phyloP scores from a whole-genome alignment of 2,329 filamentous ascomycete species.

The Didymella exigua region DNA sequence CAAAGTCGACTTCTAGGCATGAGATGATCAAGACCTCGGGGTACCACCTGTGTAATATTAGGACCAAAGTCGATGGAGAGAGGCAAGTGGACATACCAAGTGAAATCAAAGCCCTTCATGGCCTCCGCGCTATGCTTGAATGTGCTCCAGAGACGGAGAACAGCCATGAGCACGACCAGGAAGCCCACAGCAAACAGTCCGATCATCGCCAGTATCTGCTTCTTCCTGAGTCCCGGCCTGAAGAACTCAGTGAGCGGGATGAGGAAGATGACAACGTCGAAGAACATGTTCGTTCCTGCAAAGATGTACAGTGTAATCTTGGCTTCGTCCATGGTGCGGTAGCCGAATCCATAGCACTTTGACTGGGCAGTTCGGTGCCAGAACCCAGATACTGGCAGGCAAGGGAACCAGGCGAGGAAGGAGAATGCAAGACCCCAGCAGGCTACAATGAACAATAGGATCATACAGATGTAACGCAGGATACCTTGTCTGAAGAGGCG shows the following conservation, averaged over 20 bases:
- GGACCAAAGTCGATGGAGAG: too few relatives aligned
- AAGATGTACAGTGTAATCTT: constrained; percentile 22
- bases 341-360: constrained; percentile 29
- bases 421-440: constrained; percentile 37
- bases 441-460: constrained; percentile 23
- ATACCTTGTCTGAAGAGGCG: constrained; percentile 35
- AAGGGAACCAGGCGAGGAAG: constrained; percentile 41
- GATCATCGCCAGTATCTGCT: constrained; percentile 28
- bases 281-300: constrained; percentile 33
- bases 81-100: constrained; percentile 18
- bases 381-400: constrained; percentile 31
- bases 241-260: constrained; percentile 31
- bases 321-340: constrained; percentile 11
- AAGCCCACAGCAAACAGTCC: constrained; percentile 34
- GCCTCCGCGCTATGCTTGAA: constrained; percentile 24
- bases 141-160: constrained; percentile 37
- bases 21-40: constrained; percentile 38
- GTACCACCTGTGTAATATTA: constrained; percentile 21
- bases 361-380: constrained; percentile 25
- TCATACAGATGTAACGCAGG: constrained; percentile 23
- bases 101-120: constrained; percentile 34
- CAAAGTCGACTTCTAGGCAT: constrained; percentile 43
- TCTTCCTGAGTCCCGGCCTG: constrained; percentile 23
- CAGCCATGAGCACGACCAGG: constrained; percentile 37
- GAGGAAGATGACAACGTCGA: constrained; percentile 33